phyloP scores from a whole-genome alignment of 805 yeast genomes.

The Torulaspora franciscae region DNA sequence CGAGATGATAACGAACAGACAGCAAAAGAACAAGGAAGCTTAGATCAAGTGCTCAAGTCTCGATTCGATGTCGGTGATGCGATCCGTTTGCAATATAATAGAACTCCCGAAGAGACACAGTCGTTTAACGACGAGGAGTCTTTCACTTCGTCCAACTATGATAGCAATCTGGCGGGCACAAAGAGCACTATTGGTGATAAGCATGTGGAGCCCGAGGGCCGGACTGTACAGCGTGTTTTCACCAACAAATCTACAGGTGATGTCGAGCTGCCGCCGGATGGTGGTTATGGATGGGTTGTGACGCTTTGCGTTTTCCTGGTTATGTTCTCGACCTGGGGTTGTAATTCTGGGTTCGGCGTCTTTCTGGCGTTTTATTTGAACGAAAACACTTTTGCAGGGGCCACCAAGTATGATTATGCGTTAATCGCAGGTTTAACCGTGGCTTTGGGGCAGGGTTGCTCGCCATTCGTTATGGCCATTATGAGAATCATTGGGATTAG shows the following conservation, averaged over 20 bases:
- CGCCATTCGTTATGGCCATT: slow-evolving; percentile 52
- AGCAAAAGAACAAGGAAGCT: slow-evolving; percentile 8
- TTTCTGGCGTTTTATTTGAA: slow-evolving; percentile 55
- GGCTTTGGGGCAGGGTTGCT: slow-evolving; percentile 47
- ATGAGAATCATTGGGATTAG: slow-evolving; percentile 49
- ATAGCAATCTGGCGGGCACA: not conserved
- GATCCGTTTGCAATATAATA: slow-evolving; percentile 21
- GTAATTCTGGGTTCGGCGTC: slow-evolving; percentile 60
- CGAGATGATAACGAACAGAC: slow-evolving; percentile 27
- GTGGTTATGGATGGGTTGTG: slow-evolving; percentile 67
- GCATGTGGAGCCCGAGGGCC: slow-evolving; percentile 11
- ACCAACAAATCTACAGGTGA: slow-evolving; percentile 36
- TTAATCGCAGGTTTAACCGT: slow-evolving; percentile 64
- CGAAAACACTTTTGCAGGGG: slow-evolving; percentile 48
- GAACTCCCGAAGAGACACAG: not conserved
- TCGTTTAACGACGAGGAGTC: slow-evolving; percentile 4
- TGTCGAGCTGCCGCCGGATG: slow-evolving; percentile 49
- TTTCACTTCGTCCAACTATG: slow-evolving; percentile 1
- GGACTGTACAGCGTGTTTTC: slow-evolving; percentile 31
- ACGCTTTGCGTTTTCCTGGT: slow-evolving; percentile 46
- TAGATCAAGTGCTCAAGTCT: slow-evolving; percentile 21
- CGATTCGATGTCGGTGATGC: slow-evolving; percentile 34
- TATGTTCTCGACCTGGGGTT: slow-evolving; percentile 68
- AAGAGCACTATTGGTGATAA: slow-evolving; percentile 1
- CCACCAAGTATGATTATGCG: slow-evolving; percentile 55